These are phyloP conservation scores for Athelia sp. DNA, from an alignment of 1,284 basidiomycete genomes.

Conservation along the genomic window DNA sequence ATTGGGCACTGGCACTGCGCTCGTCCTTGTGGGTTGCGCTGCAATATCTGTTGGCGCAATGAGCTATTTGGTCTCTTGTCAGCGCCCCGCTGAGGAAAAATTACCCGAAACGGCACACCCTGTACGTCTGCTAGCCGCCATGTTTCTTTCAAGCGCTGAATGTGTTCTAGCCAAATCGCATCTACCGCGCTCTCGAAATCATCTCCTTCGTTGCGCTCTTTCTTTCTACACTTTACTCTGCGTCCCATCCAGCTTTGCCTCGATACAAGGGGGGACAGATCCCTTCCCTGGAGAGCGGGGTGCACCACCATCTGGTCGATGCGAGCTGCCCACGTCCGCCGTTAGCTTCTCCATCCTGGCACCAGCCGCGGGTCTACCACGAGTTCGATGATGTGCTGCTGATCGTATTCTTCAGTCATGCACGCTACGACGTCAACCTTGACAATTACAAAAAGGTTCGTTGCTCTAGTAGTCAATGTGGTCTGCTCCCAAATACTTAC, in stretches of 20 bases:
- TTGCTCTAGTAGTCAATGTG: background rate
- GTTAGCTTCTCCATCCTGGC: background rate
- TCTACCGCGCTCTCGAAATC: background rate
- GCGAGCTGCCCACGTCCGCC: background rate
- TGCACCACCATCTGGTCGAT: background rate
- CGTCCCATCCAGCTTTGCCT: background rate
- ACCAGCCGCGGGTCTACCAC: conserved; percentile 8
- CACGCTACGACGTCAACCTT: conserved; percentile 42
- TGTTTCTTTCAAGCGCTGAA: background rate
- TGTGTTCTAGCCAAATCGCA: background rate
- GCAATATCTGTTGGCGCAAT: background rate
- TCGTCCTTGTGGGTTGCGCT: background rate
- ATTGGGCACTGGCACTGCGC: too few relatives aligned
- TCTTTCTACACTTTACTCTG: background rate
- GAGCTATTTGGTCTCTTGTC: background rate
- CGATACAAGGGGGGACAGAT: background rate
- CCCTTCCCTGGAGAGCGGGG: background rate
- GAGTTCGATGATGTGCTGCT: conserved; percentile 38
- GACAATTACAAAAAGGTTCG: conserved; percentile 39
- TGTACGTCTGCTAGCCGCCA: background rate
- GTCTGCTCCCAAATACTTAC: background rate
- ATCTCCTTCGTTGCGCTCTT: background rate
- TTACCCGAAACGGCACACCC: background rate
- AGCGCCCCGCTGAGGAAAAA: background rate
- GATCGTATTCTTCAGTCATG: conserved; percentile 47